Evolutionary conservation across 2,329 filamentous ascomycete genomes (phyloP).

Genomic region (Xylariaceae sp.): DNA sequence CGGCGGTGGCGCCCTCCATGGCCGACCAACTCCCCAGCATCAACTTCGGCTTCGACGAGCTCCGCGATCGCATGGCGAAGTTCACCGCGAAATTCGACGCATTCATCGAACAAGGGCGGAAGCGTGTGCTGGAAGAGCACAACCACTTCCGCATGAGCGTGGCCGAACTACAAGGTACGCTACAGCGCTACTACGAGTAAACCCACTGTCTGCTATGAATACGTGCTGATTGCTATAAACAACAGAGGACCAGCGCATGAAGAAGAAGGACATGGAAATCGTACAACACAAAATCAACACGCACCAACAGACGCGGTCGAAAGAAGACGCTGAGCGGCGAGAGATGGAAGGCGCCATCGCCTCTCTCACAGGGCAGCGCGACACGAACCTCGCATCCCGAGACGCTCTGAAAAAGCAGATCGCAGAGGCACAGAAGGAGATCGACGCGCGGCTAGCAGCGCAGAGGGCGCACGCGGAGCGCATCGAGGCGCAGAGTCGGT

Average conservation of each 20-base stretch:
- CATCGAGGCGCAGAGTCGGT: conserved; percentile 81
- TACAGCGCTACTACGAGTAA: background rate
- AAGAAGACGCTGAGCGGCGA: conserved; percentile 76
- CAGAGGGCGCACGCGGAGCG: conserved; percentile 75
- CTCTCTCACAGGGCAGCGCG: conserved; percentile 64
- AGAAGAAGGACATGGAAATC: conserved; percentile 86
- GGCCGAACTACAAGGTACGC: conserved; percentile 86
- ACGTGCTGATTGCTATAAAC: conserved; percentile 4
- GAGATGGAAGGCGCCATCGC: conserved; percentile 74
- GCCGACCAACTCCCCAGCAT: conserved; percentile 83
- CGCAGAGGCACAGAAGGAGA: conserved; percentile 71
- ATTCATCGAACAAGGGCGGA: conserved; percentile 91
- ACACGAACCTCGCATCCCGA: conserved; percentile 63
- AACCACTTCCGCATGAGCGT: conserved; percentile 93
- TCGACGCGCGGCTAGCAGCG: conserved; percentile 72
- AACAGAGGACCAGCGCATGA: conserved; percentile 89
- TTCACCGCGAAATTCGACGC: conserved; percentile 91
- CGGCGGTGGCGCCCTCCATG: conserved; percentile 68
- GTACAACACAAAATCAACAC: conserved; percentile 72
- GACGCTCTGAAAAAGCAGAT: conserved; percentile 68
- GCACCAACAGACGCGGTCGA: conserved; percentile 76
- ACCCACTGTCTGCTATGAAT: background rate
- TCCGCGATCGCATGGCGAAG: conserved; percentile 92
- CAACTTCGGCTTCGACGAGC: conserved; percentile 94
- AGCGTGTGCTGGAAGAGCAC: conserved; percentile 88